A percentile compares a stretch with the other conserved stretches of the same genome.
phyloP scores from a whole-genome alignment of 2,329 filamentous ascomycete species.

The Mariannaea elegans region DNA sequence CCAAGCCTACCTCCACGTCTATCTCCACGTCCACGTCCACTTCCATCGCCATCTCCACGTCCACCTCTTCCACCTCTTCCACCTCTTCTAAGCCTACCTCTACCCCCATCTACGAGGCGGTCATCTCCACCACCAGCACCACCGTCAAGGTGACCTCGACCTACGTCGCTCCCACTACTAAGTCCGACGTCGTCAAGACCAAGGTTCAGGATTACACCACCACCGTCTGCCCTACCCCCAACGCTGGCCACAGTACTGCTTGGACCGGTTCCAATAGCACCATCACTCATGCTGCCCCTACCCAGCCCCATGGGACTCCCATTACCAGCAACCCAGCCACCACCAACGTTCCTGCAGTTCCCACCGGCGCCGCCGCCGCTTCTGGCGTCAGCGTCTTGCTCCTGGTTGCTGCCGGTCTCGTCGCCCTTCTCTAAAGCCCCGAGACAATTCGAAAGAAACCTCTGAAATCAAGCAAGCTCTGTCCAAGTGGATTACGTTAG shows the following conservation, averaged over 20 bases:
- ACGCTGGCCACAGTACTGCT: constrained; percentile 40
- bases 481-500: constrained; percentile 35
- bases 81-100: constrained; percentile 32
- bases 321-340: constrained; percentile 20
- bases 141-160: constrained; percentile 29
- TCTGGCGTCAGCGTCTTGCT: constrained; percentile 49
- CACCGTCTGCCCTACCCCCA: constrained; percentile 37
- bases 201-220: constrained; percentile 37
- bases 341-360: constrained; percentile 30
- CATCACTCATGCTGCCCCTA: constrained; percentile 37
- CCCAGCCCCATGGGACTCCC: constrained; percentile 35
- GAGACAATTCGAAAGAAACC: background rate
- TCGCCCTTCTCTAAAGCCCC: constrained; percentile 47
- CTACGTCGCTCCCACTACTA: constrained; percentile 40
- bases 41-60: constrained; percentile 36
- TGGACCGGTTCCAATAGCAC: constrained; percentile 47
- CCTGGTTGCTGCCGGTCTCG: constrained; percentile 46
- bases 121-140: constrained; percentile 42
- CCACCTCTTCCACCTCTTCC: constrained; percentile 39
- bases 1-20: constrained; percentile 44
- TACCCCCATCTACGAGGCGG: constrained; percentile 21
- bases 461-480: constrained; percentile 32
- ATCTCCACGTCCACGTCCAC: constrained; percentile 38
- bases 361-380: constrained; percentile 42
- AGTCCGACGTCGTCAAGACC: constrained; percentile 32